These are phyloP conservation scores for Silene conica DNA, from an alignment of 148 eudicot species.

Conservation along the genomic window DNA sequence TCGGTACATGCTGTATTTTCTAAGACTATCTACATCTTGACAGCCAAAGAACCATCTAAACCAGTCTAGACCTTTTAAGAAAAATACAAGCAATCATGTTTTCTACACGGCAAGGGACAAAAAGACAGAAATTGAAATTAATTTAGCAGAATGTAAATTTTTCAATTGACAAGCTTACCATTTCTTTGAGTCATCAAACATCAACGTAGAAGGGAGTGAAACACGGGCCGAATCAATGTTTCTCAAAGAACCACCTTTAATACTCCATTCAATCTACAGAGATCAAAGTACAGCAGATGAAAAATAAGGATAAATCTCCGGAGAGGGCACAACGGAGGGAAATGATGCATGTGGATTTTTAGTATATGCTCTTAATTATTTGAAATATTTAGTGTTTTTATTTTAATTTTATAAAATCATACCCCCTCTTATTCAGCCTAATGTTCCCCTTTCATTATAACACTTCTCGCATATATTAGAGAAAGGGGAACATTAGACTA, in stretches of 20 bases:
- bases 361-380: too few relatives aligned
- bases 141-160: background rate
- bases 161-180: conserved; percentile 43
- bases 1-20: background rate
- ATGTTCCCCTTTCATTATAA: too few relatives aligned
- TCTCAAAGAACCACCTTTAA: conserved; percentile 80
- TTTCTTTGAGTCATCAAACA: conserved; percentile 64
- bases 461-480: too few relatives aligned
- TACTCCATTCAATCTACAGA: conserved; percentile 85
- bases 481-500: too few relatives aligned
- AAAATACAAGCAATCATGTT: conserved; percentile 6
- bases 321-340: too few relatives aligned
- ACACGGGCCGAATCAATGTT: conserved; percentile 84
- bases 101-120: background rate
- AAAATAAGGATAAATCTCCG: too few relatives aligned
- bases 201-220: conserved; percentile 82
- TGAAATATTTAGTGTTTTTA: too few relatives aligned
- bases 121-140: background rate
- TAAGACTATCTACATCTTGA: background rate
- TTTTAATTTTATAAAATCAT: too few relatives aligned
- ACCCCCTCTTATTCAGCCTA: too few relatives aligned
- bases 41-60: background rate
- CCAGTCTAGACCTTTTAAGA: background rate
- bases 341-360: too few relatives aligned
- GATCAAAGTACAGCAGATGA: conserved; percentile 3